These are phyloP conservation scores for Dactylellina haptotyla DNA, from an alignment of 2,329 filamentous ascomycete species.

Conservation along the genomic window DNA sequence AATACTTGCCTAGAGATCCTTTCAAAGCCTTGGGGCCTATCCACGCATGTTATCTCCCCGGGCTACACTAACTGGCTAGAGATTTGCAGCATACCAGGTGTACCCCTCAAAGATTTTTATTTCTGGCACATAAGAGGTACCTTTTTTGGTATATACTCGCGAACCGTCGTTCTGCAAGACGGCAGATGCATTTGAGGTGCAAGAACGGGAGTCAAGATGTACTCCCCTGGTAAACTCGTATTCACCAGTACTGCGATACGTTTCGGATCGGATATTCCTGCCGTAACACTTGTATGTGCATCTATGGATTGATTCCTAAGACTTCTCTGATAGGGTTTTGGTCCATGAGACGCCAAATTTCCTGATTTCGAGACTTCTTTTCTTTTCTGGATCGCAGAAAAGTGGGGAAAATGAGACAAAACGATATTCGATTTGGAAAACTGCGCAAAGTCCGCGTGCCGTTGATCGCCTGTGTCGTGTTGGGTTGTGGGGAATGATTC, in stretches of 20 bases:
- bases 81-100: too few relatives aligned
- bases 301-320: neutral
- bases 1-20: too few relatives aligned
- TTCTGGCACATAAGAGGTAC: neutral
- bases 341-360: neutral
- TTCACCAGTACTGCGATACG: neutral
- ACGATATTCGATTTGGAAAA: neutral
- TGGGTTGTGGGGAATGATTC: slow-evolving; percentile 11
- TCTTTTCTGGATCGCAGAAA: neutral
- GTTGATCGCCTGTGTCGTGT: slow-evolving; percentile 2
- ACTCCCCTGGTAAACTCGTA: neutral
- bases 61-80: too few relatives aligned
- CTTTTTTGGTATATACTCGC: slow-evolving; percentile 23
- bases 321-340: neutral
- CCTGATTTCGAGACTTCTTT: neutral
- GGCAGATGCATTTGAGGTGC: neutral
- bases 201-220: neutral
- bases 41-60: neutral
- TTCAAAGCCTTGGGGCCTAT: too few relatives aligned
- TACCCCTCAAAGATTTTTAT: neutral
- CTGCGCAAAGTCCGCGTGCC: neutral
- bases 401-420: neutral
- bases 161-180: slow-evolving; percentile 14
- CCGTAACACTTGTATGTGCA: slow-evolving; percentile 14
- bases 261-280: slow-evolving; percentile 4